Conservation (phyloP, 1,284 basidiomycete species). For the Irpex lacteus region DNA sequence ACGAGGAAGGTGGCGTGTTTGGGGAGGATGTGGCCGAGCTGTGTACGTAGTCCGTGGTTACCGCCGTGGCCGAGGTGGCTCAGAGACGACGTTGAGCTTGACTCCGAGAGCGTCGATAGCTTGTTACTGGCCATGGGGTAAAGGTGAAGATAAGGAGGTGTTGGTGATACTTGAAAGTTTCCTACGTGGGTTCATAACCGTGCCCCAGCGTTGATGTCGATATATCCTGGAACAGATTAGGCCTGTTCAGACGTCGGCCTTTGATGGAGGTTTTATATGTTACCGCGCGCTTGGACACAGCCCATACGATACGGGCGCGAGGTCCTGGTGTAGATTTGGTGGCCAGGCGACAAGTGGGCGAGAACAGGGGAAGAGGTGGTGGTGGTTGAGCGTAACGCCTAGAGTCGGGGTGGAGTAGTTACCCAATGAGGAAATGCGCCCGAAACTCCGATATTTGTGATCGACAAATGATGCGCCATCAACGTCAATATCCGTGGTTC, state of each 20-base stretch:
- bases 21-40: slow-evolving; percentile 51
- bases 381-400: not conserved
- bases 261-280: not conserved
- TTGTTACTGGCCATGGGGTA: slow-evolving; percentile 10
- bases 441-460: not conserved
- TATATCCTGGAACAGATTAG: slow-evolving; percentile 1
- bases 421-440: not conserved
- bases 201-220: not conserved
- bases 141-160: not conserved
- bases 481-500: not conserved
- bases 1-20: slow-evolving; percentile 68
- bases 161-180: not conserved
- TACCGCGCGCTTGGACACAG: not conserved
- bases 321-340: not conserved
- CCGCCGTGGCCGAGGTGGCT: slow-evolving; percentile 1
- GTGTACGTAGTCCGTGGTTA: slow-evolving; percentile 32
- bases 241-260: slow-evolving; percentile 3
- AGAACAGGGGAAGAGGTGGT: not conserved
- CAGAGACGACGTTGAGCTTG: slow-evolving; percentile 19
- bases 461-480: not conserved
- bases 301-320: not conserved
- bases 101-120: slow-evolving; percentile 12
- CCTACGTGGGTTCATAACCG: slow-evolving; percentile 5
- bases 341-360: not conserved
- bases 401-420: not conserved